Percentiles rank a stretch among this genome's conserved stretches.
Evolutionary conservation across 2,329 filamentous ascomycete genomes (phyloP).

Genomic region (Fusarium brevicatenulatum): DNA sequence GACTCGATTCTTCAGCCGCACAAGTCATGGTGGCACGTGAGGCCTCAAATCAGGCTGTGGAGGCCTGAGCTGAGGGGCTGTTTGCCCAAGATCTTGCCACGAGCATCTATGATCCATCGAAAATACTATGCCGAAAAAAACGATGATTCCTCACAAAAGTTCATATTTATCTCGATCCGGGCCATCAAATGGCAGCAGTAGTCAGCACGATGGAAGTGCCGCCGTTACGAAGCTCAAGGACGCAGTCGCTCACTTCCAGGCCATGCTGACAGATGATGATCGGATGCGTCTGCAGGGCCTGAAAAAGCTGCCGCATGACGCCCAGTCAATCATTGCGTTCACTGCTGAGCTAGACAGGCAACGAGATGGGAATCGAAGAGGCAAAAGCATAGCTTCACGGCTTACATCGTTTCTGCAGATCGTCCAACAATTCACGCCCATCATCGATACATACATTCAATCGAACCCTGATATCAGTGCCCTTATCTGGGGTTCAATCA

Average conservation of each 20-base stretch:
- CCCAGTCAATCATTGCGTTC: constrained; percentile 21
- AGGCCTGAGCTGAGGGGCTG: background rate
- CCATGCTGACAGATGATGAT: constrained; percentile 13
- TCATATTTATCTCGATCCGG: too few species aligned
- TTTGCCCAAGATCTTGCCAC: background rate
- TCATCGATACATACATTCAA: constrained; percentile 14
- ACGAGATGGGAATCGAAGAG: background rate
- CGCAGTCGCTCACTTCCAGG: constrained; percentile 14
- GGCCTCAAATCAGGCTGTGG: background rate
- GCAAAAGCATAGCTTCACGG: constrained; percentile 17
- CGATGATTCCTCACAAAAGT: background rate
- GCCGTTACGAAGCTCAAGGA: background rate
- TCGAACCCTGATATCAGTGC: constrained; percentile 19
- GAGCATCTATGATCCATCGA: background rate
- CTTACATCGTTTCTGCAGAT: constrained; percentile 19
- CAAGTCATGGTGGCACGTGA: too few species aligned
- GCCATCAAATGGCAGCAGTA: too few species aligned
- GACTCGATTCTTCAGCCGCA: too few species aligned
- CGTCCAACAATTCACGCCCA: constrained; percentile 16
- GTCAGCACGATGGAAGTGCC: background rate
- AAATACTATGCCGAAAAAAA: too few species aligned
- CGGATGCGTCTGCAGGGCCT: constrained; percentile 6
- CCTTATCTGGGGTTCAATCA: constrained; percentile 22
- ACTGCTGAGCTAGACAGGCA: constrained; percentile 8
- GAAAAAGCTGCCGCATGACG: background rate